Base-by-base conservation (phyloP, 2,329 filamentous ascomycete species). In the Pyrenophora tritici-repentis region DNA sequence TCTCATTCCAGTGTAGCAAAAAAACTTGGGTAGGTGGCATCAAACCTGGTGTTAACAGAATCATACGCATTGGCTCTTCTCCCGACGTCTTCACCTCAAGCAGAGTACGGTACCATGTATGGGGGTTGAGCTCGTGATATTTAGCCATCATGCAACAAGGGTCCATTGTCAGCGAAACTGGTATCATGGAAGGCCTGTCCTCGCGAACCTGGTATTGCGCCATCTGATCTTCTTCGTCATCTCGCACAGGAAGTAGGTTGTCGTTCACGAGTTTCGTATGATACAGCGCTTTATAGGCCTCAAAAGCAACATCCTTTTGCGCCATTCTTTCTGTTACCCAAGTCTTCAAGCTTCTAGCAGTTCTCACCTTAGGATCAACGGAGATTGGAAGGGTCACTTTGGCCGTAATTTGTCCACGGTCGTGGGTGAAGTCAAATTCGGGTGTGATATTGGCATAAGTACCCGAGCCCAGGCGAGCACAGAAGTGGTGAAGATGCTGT, bases 401-500 rank as follows among this genome's bases (percentile, higher is more conserved):
- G 2, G 87, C 88, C 17, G 86, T 63, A 14, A 52, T 43, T 6
- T 24, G 32, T 4, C 65, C 59, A 0, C 26, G 36, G 2, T 70
- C 62, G n/a, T 77, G 66, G 3, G 77, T 68, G 29, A 85, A 77
- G 12, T 84, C 76, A 63, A 91, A 96, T 41, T 88, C 83, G 0
- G 92, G 91, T 1, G 81, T 77, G 14, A 76, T 75, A 58, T 91
- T 84, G 6, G 86, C 78, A 64, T 86, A 90, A 20, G 83, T 81
- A 1, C 76, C 77, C 0, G 75, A 75, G 0, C 83, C 79, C 0
- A 91, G 70, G 0, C 81, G 79, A 0, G 78, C 76, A 70, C 92
- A 97, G 61, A 97, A 95, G 71, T 96, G 90, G 39, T 89, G 79
- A 1, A 97, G 79, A 69, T 94, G 91, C n/a, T 79, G 73, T 40